A percentile compares a stretch with the other conserved stretches of the same genome.
Evolutionary conservation across 2,329 filamentous ascomycete genomes (phyloP).

Genomic region (Diaporthe ilicicola): DNA sequence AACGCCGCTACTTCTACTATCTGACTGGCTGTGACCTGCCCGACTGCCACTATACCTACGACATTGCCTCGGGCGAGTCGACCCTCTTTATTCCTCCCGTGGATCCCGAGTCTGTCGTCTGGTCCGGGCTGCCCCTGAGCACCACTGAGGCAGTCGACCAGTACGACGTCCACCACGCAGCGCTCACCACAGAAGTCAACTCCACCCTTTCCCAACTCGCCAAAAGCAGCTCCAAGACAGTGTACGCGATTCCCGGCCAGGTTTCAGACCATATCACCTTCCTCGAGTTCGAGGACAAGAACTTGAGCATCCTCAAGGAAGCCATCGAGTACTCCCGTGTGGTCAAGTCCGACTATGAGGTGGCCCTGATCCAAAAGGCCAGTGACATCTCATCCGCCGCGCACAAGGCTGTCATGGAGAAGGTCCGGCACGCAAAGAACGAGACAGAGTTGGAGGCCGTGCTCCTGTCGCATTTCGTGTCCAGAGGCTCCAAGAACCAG

Average conservation of each 20-base stretch:
- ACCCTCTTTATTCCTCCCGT: conserved; percentile 92
- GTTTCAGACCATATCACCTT: conserved; percentile 78
- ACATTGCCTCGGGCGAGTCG: conserved; percentile 75
- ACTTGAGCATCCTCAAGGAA: conserved; percentile 63
- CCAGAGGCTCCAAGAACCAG: conserved; percentile 80
- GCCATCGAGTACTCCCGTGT: conserved; percentile 76
- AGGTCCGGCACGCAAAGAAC: conserved; percentile 71
- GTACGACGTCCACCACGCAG: conserved; percentile 85
- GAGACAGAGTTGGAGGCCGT: conserved; percentile 85
- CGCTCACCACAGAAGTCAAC: conserved; percentile 78
- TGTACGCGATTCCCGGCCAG: conserved; percentile 83
- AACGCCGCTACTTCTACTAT: conserved; percentile 95
- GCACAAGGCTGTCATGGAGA: conserved; percentile 69
- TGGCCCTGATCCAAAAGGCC: conserved; percentile 76
- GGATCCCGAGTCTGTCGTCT: conserved; percentile 89
- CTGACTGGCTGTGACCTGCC: conserved; percentile 84
- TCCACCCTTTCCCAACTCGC: conserved; percentile 68
- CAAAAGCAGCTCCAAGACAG: conserved; percentile 52
- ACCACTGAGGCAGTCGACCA: conserved; percentile 75
- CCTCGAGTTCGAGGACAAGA: conserved; percentile 71
- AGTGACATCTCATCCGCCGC: conserved; percentile 75
- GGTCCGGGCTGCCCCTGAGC: conserved; percentile 87
- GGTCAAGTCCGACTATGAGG: conserved; percentile 78
- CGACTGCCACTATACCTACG: conserved; percentile 83
- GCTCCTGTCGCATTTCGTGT: conserved; percentile 80